Evolutionary conservation across 805 yeast genomes (phyloP).

Genomic region (Tetrapisispora taiwanensis): DNA sequence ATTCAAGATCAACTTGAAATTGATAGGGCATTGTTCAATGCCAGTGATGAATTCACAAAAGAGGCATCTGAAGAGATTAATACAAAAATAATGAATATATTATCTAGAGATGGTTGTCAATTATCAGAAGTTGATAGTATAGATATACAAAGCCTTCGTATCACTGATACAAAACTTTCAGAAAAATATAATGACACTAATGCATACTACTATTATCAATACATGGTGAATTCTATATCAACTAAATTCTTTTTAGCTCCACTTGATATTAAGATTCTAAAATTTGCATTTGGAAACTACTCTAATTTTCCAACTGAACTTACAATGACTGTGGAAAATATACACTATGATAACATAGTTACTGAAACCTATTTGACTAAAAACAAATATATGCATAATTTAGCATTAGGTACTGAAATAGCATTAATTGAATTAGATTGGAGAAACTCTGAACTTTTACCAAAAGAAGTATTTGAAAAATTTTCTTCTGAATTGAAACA

Average conservation of each 20-base stretch:
- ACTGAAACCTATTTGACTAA: constrained; percentile 49
- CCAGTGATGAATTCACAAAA: constrained; percentile 43
- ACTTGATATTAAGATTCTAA: constrained; percentile 67
- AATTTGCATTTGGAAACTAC: constrained; percentile 51
- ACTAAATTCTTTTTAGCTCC: constrained; percentile 63
- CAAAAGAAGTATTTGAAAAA: constrained; percentile 34
- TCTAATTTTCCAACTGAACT: constrained; percentile 59
- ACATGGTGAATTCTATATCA: constrained; percentile 52
- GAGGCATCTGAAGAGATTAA: constrained; percentile 50
- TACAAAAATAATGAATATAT: constrained; percentile 33
- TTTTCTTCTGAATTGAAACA: constrained; percentile 49
- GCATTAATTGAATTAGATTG: constrained; percentile 84
- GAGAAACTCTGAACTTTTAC: constrained; percentile 38
- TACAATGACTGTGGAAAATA: constrained; percentile 54
- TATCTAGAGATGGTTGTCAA: constrained; percentile 7
- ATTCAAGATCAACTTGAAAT: constrained; percentile 43
- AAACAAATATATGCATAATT: constrained; percentile 65
- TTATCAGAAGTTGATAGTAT: constrained; percentile 4
- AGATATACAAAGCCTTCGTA: constrained; percentile 1
- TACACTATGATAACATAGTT: constrained; percentile 54
- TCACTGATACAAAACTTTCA: constrained; percentile 6
- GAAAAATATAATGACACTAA: constrained; percentile 29
- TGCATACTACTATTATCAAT: constrained; percentile 68
- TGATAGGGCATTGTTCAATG: constrained; percentile 52
- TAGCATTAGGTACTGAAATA: constrained; percentile 77